Evolutionary conservation across 768 basidiomycete genomes (phyloP).

Genomic region (Suillus lakei): DNA sequence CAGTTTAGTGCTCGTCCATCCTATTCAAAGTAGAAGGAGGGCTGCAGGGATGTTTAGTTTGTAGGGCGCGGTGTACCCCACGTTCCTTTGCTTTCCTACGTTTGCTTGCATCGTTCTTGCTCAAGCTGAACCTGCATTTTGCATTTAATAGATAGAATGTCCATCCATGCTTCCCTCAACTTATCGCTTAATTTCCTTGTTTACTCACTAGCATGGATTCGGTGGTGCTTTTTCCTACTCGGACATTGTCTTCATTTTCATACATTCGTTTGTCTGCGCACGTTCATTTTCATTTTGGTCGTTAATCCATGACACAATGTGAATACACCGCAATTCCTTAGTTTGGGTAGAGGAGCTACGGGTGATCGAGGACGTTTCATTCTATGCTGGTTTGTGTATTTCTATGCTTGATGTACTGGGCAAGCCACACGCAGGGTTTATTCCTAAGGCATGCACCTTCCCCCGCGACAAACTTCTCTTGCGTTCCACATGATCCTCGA

Average conservation of each 20-base stretch:
- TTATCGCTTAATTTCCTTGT: neutral
- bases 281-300: neutral
- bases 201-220: too few relatives aligned
- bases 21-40: slow-evolving; percentile 59
- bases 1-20: slow-evolving; percentile 67
- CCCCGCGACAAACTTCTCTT: too few relatives aligned
- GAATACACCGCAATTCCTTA: too few relatives aligned
- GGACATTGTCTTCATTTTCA: neutral
- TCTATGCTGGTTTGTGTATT: too few relatives aligned
- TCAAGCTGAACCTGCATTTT: neutral
- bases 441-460: too few relatives aligned
- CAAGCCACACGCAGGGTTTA: too few relatives aligned
- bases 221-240: neutral
- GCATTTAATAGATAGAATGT: neutral
- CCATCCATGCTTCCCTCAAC: neutral
- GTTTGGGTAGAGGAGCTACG: too few relatives aligned
- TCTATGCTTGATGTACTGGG: too few relatives aligned
- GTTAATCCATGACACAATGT: neutral
- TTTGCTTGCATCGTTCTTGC: neutral
- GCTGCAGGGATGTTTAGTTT: slow-evolving; percentile 69
- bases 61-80: slow-evolving; percentile 25
- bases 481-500: too few relatives aligned
- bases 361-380: too few relatives aligned
- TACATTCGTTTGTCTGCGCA: neutral
- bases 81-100: neutral